These are phyloP conservation scores for Cryphonectria radicalis DNA, from an alignment of 2,329 filamentous ascomycete species.

Conservation along the genomic window DNA sequence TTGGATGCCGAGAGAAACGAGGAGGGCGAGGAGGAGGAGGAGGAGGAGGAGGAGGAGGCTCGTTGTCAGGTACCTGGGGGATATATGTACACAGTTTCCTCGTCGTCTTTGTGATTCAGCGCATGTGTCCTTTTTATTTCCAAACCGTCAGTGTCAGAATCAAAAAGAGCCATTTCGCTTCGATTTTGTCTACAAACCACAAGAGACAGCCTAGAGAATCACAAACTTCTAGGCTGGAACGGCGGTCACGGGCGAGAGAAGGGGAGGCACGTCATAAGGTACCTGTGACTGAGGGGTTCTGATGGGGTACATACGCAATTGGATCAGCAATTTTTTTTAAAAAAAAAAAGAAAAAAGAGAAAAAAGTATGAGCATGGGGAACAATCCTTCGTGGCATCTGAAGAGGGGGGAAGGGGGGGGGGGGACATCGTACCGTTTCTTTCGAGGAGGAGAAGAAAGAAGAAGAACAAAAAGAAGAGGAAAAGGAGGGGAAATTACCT, in stretches of 20 bases:
- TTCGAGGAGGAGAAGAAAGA: not conserved
- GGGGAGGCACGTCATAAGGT: conserved; percentile 10
- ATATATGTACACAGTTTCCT: not conserved
- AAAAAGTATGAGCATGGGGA: not conserved
- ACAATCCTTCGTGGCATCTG: not conserved
- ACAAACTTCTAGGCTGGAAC: not conserved
- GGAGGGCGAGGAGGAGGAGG: not conserved
- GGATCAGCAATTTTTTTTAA: not conserved
- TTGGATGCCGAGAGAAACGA: not conserved
- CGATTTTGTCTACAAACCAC: not conserved
- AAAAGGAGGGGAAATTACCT: not conserved
- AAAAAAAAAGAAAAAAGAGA: too few species aligned
- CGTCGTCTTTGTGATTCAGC: not conserved
- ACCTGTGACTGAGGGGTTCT: conserved; percentile 1
- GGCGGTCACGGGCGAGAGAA: not conserved
- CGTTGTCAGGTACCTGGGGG: not conserved
- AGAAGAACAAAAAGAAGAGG: not conserved
- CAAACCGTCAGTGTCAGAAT: not conserved
- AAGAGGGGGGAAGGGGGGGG: not conserved
- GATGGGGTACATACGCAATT: conserved; percentile 10
- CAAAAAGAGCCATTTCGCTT: not conserved
- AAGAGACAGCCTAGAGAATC: not conserved
- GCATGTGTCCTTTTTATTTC: not conserved
- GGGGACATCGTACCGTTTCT: not conserved
- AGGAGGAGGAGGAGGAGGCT: not conserved